Evolutionary conservation across 345 rosid genomes (phyloP).

Genomic region (Excoecaria agallocha): DNA sequence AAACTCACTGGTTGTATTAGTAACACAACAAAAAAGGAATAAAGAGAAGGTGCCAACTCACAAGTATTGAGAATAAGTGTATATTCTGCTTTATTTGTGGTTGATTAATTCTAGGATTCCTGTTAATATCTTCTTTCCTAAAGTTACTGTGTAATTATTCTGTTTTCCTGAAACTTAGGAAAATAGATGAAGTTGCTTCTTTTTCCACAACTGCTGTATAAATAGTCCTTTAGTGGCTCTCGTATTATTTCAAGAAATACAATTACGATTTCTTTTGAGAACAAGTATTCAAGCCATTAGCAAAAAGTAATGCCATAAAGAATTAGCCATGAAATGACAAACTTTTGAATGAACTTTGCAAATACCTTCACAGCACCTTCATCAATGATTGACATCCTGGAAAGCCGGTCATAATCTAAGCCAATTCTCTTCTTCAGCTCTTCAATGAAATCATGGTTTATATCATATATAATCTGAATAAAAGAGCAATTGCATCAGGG

Average conservation of each 20-base stretch:
- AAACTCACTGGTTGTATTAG: not conserved
- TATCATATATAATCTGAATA: slow-evolving; percentile 46
- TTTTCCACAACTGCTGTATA: too few relatives aligned
- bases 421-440: slow-evolving; percentile 45
- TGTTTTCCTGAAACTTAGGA: too few relatives aligned
- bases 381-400: slow-evolving; percentile 49
- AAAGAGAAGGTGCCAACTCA: not conserved
- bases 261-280: too few relatives aligned
- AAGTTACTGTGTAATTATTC: too few relatives aligned
- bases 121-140: too few relatives aligned
- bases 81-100: too few relatives aligned
- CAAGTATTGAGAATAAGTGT: not conserved
- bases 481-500: not conserved
- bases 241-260: too few relatives aligned
- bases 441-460: slow-evolving; percentile 43
- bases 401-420: slow-evolving; percentile 40
- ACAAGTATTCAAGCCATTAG: not conserved
- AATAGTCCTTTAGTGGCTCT: too few relatives aligned
- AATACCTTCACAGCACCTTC: slow-evolving; percentile 51
- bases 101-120: too few relatives aligned
- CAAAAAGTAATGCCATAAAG: not conserved
- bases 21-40: not conserved
- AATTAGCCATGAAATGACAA: not conserved
- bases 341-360: not conserved
- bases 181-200: too few relatives aligned